phyloP scores from a whole-genome alignment of 345 rosid genomes.

The Cardamine chenopodiifolia region DNA sequence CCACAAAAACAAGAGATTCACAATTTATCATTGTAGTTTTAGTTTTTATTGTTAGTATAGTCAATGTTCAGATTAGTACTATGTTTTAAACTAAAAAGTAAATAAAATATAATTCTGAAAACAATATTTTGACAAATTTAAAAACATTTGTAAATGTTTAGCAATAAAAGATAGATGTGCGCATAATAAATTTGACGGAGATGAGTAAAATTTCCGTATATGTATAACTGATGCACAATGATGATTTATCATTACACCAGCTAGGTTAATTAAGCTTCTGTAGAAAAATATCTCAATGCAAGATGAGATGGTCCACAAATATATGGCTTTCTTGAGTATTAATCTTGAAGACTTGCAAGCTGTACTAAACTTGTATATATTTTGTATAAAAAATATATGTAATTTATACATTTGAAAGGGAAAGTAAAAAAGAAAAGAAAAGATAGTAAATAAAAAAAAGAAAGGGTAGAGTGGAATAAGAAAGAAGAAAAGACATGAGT shows the following conservation, averaged over 20 bases:
- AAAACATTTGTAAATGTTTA: too few species aligned
- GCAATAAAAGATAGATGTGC: background rate
- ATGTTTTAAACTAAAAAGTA: background rate
- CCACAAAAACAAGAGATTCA: background rate
- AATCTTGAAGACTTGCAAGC: conserved; percentile 20
- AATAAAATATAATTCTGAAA: background rate
- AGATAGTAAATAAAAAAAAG: background rate
- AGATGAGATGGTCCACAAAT: conserved; percentile 13
- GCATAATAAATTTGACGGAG: background rate
- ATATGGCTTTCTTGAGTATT: conserved; percentile 5
- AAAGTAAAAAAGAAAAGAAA: background rate
- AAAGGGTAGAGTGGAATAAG: conserved; percentile 16
- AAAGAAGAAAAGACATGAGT: conserved; percentile 38
- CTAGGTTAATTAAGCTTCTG: background rate
- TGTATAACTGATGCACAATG: too few species aligned
- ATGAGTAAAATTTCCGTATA: too few species aligned
- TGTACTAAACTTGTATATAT: conserved; percentile 1
- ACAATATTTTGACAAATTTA: too few species aligned
- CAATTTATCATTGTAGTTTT: background rate
- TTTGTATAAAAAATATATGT: background rate
- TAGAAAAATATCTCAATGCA: background rate
- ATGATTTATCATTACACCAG: background rate
- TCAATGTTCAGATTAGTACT: background rate
- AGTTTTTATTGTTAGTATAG: background rate
- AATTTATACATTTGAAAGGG: background rate